Conservation (phyloP, 2,329 filamentous ascomycete species). For the Kalaharituber pfeilii region DNA sequence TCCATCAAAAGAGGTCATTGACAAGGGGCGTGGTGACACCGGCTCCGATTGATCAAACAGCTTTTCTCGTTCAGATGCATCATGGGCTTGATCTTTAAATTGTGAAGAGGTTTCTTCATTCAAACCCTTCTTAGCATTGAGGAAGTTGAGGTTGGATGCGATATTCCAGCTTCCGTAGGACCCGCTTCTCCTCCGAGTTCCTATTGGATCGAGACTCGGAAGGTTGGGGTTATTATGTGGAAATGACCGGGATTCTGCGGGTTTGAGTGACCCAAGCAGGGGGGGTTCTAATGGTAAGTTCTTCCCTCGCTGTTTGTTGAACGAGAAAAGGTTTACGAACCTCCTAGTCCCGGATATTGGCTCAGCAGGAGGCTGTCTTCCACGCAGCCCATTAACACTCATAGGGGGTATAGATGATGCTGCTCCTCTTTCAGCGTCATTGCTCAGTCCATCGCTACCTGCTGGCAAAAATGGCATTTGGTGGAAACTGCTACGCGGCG, state of each 20-base stretch:
- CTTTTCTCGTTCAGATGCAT: not conserved
- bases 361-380: slow-evolving; percentile 1
- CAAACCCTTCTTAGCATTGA: slow-evolving; percentile 20
- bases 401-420: slow-evolving; percentile 14
- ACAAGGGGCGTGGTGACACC: slow-evolving; percentile 21
- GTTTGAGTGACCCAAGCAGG: slow-evolving; percentile 49
- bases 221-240: slow-evolving; percentile 35
- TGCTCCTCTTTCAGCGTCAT: slow-evolving; percentile 7
- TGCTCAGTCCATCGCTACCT: slow-evolving; percentile 6
- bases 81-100: not conserved
- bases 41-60: slow-evolving; percentile 15
- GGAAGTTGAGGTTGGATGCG: slow-evolving; percentile 25
- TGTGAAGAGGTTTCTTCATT: not conserved
- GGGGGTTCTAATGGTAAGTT: slow-evolving; percentile 43
- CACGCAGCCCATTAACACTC: slow-evolving; percentile 3
- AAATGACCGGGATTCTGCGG: slow-evolving; percentile 60
- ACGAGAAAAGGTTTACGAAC: slow-evolving; percentile 20
- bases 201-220: slow-evolving; percentile 27
- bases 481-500: slow-evolving; percentile 21
- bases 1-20: slow-evolving; percentile 21
- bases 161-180: slow-evolving; percentile 33
- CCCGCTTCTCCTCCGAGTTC: slow-evolving; percentile 27
- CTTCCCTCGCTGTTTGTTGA: slow-evolving; percentile 41
- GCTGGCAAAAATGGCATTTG: slow-evolving; percentile 20
- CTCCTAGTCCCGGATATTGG: slow-evolving; percentile 14